Conservation (phyloP, 2,329 filamentous ascomycete genomes). For the Colletotrichum magnum region DNA sequence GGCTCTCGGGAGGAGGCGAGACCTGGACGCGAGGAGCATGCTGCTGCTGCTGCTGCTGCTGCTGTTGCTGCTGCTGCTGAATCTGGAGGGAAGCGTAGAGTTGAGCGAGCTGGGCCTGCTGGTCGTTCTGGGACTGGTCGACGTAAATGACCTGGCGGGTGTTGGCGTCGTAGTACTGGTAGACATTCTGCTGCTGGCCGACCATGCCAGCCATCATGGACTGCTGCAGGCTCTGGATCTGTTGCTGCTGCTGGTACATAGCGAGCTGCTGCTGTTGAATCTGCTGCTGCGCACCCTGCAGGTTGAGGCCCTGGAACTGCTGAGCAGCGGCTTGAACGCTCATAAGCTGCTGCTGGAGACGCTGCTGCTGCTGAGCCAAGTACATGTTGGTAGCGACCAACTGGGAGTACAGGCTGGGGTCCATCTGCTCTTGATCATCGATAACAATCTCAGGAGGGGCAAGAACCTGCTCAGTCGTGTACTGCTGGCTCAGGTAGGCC, state of each 20-base stretch:
- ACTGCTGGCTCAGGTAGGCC: constrained; percentile 60
- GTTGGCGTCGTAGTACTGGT: constrained; percentile 86
- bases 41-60: constrained; percentile 64
- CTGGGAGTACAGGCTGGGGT: constrained; percentile 89
- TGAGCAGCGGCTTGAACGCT: constrained; percentile 86
- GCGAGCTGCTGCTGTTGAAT: constrained; percentile 61
- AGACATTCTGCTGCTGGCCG: constrained; percentile 78
- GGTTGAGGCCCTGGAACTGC: constrained; percentile 83
- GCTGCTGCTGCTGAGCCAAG: constrained; percentile 93
- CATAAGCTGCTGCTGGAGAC: constrained; percentile 92
- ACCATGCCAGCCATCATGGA: constrained; percentile 42
- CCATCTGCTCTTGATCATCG: constrained; percentile 80
- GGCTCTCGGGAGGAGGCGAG: constrained; percentile 80
- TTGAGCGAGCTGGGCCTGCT: constrained; percentile 54
- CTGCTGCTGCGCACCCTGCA: constrained; percentile 68
- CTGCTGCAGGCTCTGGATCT: constrained; percentile 63
- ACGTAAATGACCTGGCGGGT: constrained; percentile 87
- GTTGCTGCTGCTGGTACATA: constrained; percentile 60
- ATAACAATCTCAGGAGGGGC: constrained; percentile 86
- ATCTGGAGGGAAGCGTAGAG: constrained; percentile 46
- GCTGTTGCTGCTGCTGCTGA: constrained; percentile 55
- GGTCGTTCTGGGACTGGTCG: constrained; percentile 72
- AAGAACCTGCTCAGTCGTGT: constrained; percentile 85
- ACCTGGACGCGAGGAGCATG: constrained; percentile 83
- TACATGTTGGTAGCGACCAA: constrained; percentile 93